Base-by-base conservation (phyloP, 169 alveolate species). In the Eimeria nieschulzi region DNA sequence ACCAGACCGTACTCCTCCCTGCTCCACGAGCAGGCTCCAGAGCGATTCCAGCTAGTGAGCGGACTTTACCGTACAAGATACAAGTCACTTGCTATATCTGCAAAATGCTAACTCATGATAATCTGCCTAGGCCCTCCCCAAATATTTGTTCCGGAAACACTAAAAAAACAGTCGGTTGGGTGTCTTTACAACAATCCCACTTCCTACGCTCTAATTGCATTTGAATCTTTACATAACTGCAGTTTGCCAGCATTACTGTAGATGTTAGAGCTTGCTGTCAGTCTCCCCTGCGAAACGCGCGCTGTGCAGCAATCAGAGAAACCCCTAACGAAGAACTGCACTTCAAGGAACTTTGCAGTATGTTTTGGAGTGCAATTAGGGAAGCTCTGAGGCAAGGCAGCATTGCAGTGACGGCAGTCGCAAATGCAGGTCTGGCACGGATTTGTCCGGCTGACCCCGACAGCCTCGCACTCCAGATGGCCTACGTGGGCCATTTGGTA, bases 341-440 rank as follows among this genome's bases (percentile, higher is more conserved):
- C 12, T 5, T 63, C 21, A 25, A 21, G 25, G 90, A 82, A 76
- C 90, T 82, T 23, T 19, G 78, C 19, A 39, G 78, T 51, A 82
- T 82, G 90, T 82, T 68, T 54, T 82, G 90, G 90, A 61, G 53
- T 33, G 90, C 90, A 59, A 13, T 82, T 61, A 82, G 51, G 78
- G 90, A 61, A 51, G 90, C 63, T 7, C 1, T 82, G 0, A 33
- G 33, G 64, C 90, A 82, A 61, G 90, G 75, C 66, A 19, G 55
- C 53, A 19, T 82, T 54, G 64, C 71, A 8, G 25, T 82, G 64
- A 25, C 15, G 21, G 55, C 75, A 63, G 46, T 61, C 21, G 78
- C 64, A 63, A 68, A 64, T 39, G 90, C 78, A 33, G 90, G 75
- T 10, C 56, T 82, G 33, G 90, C 61, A 26, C 76, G 25, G 64